Base-by-base conservation (phyloP, 2,329 filamentous ascomycete genomes). In the Fusarium lateritium region DNA sequence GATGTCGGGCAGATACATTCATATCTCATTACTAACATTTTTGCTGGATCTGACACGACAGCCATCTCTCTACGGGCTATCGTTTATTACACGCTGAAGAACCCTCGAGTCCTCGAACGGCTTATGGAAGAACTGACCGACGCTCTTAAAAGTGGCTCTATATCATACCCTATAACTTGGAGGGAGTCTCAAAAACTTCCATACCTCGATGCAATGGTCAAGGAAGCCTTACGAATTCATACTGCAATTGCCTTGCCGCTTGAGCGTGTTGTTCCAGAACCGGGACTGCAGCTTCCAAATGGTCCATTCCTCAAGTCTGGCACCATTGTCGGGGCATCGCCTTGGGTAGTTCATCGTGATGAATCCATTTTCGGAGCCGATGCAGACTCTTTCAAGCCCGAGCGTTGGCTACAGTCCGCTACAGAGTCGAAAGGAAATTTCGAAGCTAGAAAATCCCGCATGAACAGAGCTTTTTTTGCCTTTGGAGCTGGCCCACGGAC, bases 1-100 rank as follows among this genome's bases (percentile, higher is more conserved):
- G 70, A 81, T 44, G 78, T 81, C 26, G 71, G 69, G 6, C 73
- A 75, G n/a, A 77, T 81, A 19, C 70, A 81, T 19, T 72, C 71
- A 6, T 81, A 79, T 47, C 67, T 78, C 1, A 62, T 77, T 2
- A 60, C 75, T 26, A 51, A 51, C 5, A 31, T 51, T 22, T 22
- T 33, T 1, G 34, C 49, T 13, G 49, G 49, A 0, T 51, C 49
- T 13, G 49, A 51, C 5, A 51, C 49, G 0, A 51, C 49, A 4
- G 40, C 49, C 0, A 42, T 51, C 34, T 40, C 21, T 7, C 28
- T 51, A n/a, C 26, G 33, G 0, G 40, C 49, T 4, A 42, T 51
- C 6, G 42, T 42, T n/a, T 42, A 40, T 24, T 40, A 51, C 2
- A 6, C 42, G 7, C 19, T 51, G 7, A 51, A 51, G 34, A 1